phyloP scores from a whole-genome alignment of 495 filamentous ascomycete species.

The Tuber aestivum region DNA sequence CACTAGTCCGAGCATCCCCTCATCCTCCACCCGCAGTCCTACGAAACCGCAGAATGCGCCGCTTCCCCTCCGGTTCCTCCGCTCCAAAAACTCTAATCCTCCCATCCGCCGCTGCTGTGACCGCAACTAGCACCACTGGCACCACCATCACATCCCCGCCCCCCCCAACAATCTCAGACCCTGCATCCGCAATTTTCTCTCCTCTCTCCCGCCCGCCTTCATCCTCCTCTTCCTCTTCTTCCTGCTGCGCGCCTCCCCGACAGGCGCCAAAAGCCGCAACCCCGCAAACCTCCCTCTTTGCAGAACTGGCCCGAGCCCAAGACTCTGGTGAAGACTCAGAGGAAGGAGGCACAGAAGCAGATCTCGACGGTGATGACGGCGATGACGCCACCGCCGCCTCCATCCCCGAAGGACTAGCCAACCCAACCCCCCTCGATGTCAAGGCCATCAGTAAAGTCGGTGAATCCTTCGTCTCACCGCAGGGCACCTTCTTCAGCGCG shows the following conservation, averaged over 20 bases:
- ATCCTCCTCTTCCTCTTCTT: conserved; percentile 13
- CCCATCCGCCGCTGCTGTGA: conserved; percentile 23
- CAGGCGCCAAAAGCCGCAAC: background rate
- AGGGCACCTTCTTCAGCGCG: conserved; percentile 18
- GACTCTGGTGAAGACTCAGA: conserved; percentile 13
- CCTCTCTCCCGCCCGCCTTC: conserved; percentile 14
- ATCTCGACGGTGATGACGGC: conserved; percentile 7
- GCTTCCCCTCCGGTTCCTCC: conserved; percentile 44
- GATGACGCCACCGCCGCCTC: conserved; percentile 12
- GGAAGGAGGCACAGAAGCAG: conserved; percentile 2
- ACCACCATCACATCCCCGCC: conserved; percentile 22
- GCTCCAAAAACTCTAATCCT: conserved; percentile 45
- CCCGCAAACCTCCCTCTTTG: conserved; percentile 28
- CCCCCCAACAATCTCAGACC: conserved; percentile 37
- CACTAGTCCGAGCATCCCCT: conserved; percentile 15
- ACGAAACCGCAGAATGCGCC: conserved; percentile 43
- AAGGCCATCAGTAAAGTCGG: conserved; percentile 22
- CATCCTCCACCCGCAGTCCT: conserved; percentile 18
- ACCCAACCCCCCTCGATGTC: conserved; percentile 33
- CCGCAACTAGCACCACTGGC: no score
- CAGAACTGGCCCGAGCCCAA: conserved; percentile 35
- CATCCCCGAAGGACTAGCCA: conserved; percentile 22
- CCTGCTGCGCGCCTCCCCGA: background rate
- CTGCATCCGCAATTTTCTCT: conserved; percentile 15
- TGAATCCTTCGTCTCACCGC: conserved; percentile 8